Conservation (phyloP, 106 monocot genomes). For the Dactylorhiza incarnata region DNA sequence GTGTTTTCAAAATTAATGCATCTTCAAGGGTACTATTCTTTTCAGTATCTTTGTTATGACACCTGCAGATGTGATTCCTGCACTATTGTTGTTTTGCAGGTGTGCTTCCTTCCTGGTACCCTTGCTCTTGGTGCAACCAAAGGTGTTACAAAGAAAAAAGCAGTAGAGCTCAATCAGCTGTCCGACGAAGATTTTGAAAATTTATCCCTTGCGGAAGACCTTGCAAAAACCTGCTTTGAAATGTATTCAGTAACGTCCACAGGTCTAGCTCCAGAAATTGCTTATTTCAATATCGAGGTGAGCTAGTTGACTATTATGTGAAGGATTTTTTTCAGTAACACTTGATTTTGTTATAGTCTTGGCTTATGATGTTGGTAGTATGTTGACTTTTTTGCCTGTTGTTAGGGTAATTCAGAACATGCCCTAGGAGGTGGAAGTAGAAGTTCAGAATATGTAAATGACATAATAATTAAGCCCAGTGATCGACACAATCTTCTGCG, state of each 20-base stretch:
- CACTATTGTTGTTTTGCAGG: slow-evolving; percentile 29
- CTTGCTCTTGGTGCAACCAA: slow-evolving; percentile 94
- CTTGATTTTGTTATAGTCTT: background rate
- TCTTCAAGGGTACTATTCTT: background rate
- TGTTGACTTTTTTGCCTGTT: slow-evolving; percentile 1
- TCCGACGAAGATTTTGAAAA: slow-evolving; percentile 64
- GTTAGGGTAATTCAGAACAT: slow-evolving; percentile 46
- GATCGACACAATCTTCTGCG: slow-evolving; percentile 94
- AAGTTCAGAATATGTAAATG: slow-evolving; percentile 72
- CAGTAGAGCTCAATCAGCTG: slow-evolving; percentile 47
- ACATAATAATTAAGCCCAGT: slow-evolving; percentile 79
- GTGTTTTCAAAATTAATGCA: background rate
- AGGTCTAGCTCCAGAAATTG: slow-evolving; percentile 91
- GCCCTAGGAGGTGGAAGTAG: slow-evolving; percentile 67
- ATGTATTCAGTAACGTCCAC: slow-evolving; percentile 87
- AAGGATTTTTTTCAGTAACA: background rate
- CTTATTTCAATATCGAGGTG: slow-evolving; percentile 78
- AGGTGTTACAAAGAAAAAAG: slow-evolving; percentile 71
- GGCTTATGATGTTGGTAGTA: background rate
- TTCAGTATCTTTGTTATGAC: background rate
- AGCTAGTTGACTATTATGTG: background rate
- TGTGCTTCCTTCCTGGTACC: slow-evolving; percentile 86
- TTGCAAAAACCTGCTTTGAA: slow-evolving; percentile 90
- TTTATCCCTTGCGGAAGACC: slow-evolving; percentile 83
- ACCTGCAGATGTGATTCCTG: background rate